Evolutionary conservation across 2,329 filamentous ascomycete genomes (phyloP).

Genomic region (Knufia fluminis): DNA sequence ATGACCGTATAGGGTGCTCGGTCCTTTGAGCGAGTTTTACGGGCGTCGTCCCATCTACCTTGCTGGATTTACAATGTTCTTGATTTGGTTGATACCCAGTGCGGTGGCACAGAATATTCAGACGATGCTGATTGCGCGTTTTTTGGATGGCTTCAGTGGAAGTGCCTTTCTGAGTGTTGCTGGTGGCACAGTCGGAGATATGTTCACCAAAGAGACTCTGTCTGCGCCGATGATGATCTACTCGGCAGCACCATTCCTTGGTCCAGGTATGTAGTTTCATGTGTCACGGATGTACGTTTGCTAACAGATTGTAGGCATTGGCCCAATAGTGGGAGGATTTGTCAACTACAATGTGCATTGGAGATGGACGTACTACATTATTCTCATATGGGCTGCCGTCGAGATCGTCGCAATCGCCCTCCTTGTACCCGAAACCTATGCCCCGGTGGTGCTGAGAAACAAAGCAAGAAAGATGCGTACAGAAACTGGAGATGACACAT

Average conservation of each 20-base stretch:
- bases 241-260: conserved; percentile 54
- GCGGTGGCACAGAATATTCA: conserved; percentile 73
- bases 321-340: conserved; percentile 31
- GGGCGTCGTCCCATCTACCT: conserved; percentile 76
- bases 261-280: conserved; percentile 33
- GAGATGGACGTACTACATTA: conserved; percentile 68
- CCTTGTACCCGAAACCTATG: conserved; percentile 74
- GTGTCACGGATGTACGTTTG: background rate
- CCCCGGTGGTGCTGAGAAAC: conserved; percentile 57
- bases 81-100: conserved; percentile 72
- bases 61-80: conserved; percentile 60
- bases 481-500: conserved; percentile 62
- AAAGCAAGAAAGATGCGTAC: conserved; percentile 59
- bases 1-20: no score
- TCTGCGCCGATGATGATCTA: conserved; percentile 71
- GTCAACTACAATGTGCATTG: conserved; percentile 64
- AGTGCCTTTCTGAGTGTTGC: conserved; percentile 62
- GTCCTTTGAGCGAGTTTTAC: conserved; percentile 66
- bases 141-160: conserved; percentile 47
- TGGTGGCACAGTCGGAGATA: conserved; percentile 63
- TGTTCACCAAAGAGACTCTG: conserved; percentile 56
- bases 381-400: conserved; percentile 62
- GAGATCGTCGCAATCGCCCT: conserved; percentile 53
- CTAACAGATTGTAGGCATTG: conserved; percentile 11
- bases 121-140: conserved; percentile 68